A percentile compares a stretch with the other conserved stretches of the same genome.
Evolutionary conservation across 1,284 basidiomycete genomes (phyloP).

Genomic region (Grifola frondosa): DNA sequence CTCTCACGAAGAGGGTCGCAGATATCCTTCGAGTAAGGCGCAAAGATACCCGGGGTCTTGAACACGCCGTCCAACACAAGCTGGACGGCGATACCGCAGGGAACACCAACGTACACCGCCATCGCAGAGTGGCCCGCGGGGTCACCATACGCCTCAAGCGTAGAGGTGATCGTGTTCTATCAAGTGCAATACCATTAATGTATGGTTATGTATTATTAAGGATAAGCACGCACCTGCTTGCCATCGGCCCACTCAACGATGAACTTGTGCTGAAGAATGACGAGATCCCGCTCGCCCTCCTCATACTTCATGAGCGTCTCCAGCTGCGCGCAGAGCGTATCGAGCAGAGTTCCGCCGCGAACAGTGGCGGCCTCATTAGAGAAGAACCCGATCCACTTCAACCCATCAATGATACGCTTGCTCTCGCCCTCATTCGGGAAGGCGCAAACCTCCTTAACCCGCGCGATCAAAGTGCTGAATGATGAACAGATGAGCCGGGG

Average conservation of each 20-base stretch:
- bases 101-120: slow-evolving; percentile 89
- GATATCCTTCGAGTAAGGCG: slow-evolving; percentile 87
- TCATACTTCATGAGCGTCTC: slow-evolving; percentile 94
- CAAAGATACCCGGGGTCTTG: slow-evolving; percentile 79
- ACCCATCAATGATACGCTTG: slow-evolving; percentile 79
- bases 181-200: not conserved
- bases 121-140: slow-evolving; percentile 89
- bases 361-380: slow-evolving; percentile 65
- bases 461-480: slow-evolving; percentile 62
- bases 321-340: slow-evolving; percentile 90
- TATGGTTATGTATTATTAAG: slow-evolving; percentile 9
- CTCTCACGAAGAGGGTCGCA: slow-evolving; percentile 79
- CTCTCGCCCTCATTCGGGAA: slow-evolving; percentile 75
- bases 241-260: slow-evolving; percentile 86
- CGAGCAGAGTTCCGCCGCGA: slow-evolving; percentile 82
- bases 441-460: slow-evolving; percentile 65
- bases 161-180: slow-evolving; percentile 87
- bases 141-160: slow-evolving; percentile 89
- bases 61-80: slow-evolving; percentile 80
- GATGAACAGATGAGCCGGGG: slow-evolving; percentile 10
- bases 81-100: slow-evolving; percentile 92
- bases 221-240: slow-evolving; percentile 48
- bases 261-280: slow-evolving; percentile 98
- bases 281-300: slow-evolving; percentile 89
- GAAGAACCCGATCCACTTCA: slow-evolving; percentile 95